Conservation (phyloP, 2,329 filamentous ascomycete genomes). For the Sporothrix brunneoviolacea region DNA sequence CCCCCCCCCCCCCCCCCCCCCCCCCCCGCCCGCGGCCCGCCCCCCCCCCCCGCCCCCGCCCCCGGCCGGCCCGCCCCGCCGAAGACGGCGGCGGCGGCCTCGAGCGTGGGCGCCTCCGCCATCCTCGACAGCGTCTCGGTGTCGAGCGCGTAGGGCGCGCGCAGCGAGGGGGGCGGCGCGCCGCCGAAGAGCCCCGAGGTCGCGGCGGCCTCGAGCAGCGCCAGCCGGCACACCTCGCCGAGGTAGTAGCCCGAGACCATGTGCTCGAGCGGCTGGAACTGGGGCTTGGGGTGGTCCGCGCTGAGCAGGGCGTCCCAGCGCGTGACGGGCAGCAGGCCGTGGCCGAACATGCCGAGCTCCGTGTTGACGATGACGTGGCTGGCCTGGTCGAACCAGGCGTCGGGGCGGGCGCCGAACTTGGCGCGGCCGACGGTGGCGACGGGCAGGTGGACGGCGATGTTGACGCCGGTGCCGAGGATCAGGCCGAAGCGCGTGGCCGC, state of each 20-base stretch:
- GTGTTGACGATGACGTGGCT: slow-evolving; percentile 61
- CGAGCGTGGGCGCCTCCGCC: slow-evolving; percentile 44
- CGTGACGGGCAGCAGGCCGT: slow-evolving; percentile 51
- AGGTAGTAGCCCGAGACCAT: slow-evolving; percentile 60
- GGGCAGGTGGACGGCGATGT: slow-evolving; percentile 59
- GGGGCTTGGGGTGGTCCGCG: slow-evolving; percentile 45
- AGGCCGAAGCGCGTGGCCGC: slow-evolving; percentile 55
- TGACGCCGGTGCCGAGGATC: slow-evolving; percentile 61
- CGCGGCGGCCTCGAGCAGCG: slow-evolving; percentile 52
- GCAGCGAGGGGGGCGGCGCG: slow-evolving; percentile 46
- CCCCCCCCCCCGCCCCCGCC: too few species aligned
- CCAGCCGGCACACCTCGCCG: slow-evolving; percentile 56
- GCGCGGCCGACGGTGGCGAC: slow-evolving; percentile 45
- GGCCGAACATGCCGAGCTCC: slow-evolving; percentile 61
- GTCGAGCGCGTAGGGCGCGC: slow-evolving; percentile 49
- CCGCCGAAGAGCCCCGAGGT: slow-evolving; percentile 50
- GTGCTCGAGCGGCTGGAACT: slow-evolving; percentile 57
- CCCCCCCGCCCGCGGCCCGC: too few species aligned
- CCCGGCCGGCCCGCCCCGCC: too few species aligned
- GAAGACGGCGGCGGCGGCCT: slow-evolving; percentile 43
- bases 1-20: too few species aligned
- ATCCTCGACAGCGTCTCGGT: slow-evolving; percentile 55
- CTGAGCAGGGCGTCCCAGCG: slow-evolving; percentile 53
- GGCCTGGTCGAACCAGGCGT: slow-evolving; percentile 50
- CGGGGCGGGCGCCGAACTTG: slow-evolving; percentile 52